phyloP scores from a whole-genome alignment of 2,329 filamentous ascomycete species.

The Neofusicoccum umdonicola region DNA sequence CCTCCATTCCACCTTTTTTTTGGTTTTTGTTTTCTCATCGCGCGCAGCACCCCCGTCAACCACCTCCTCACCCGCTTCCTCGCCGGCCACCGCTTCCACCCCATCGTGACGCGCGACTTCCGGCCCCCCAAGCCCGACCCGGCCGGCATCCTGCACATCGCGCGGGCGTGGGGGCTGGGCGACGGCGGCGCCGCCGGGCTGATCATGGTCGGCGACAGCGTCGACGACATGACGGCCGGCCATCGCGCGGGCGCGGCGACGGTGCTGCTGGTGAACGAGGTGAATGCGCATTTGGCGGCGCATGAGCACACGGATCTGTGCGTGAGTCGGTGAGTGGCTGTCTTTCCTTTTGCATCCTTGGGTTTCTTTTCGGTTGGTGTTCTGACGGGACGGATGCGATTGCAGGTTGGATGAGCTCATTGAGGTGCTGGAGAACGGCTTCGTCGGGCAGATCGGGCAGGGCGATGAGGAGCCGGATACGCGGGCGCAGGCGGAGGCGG shows the following conservation, averaged over 20 bases:
- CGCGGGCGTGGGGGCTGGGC: slow-evolving; percentile 63
- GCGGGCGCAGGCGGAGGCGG: slow-evolving; percentile 25
- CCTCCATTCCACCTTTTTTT: neutral
- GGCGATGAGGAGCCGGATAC: slow-evolving; percentile 29
- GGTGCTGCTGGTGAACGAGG: slow-evolving; percentile 81
- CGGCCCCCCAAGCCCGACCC: slow-evolving; percentile 82
- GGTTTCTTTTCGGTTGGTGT: neutral
- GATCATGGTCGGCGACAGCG: slow-evolving; percentile 61
- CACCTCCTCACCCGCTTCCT: slow-evolving; percentile 77
- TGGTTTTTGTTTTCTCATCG: neutral
- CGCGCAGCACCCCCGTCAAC: slow-evolving; percentile 60
- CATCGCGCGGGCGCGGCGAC: slow-evolving; percentile 81
- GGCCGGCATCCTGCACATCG: slow-evolving; percentile 84
- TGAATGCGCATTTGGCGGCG: slow-evolving; percentile 66
- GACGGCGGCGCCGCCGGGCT: slow-evolving; percentile 36
- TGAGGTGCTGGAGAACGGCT: slow-evolving; percentile 70
- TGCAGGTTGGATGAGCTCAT: slow-evolving; percentile 71
- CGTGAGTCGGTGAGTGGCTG: slow-evolving; percentile 46
- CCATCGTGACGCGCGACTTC: slow-evolving; percentile 82
- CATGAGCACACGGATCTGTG: slow-evolving; percentile 77
- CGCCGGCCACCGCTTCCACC: slow-evolving; percentile 64
- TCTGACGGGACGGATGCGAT: neutral
- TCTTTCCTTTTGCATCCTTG: neutral
- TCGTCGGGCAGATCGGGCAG: slow-evolving; percentile 52
- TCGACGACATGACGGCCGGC: slow-evolving; percentile 92